Percentiles rank a stretch among this genome's conserved stretches.
phyloP scores from a whole-genome alignment of 2,329 filamentous ascomycete genomes.

The Fusarium metavorans region DNA sequence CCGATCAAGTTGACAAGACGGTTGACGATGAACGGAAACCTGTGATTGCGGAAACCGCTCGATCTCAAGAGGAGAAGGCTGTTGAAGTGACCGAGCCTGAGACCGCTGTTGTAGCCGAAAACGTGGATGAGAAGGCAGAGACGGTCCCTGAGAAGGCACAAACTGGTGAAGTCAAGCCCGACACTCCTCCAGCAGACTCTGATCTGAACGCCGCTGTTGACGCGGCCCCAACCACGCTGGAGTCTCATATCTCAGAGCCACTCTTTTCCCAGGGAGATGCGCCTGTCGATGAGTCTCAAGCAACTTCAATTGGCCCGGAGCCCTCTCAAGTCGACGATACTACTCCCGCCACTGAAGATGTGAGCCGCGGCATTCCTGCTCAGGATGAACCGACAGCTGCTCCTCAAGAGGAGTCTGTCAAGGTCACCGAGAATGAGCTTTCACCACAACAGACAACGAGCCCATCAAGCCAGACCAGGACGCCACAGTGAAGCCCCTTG shows the following conservation, averaged over 20 bases:
- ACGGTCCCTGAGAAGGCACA: constrained; percentile 6
- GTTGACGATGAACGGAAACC: not conserved
- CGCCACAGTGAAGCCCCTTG: not conserved
- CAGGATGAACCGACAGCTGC: not conserved
- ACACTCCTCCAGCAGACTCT: not conserved
- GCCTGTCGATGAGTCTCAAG: constrained; percentile 43
- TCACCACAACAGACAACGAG: not conserved
- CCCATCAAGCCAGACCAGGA: not conserved
- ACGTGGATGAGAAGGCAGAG: constrained; percentile 10
- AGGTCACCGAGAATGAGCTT: not conserved
- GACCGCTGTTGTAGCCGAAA: constrained; percentile 3
- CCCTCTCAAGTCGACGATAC: constrained; percentile 42
- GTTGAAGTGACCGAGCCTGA: not conserved
- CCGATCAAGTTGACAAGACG: not conserved
- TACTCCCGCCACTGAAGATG: not conserved
- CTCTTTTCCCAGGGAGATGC: constrained; percentile 49
- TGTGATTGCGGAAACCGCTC: not conserved
- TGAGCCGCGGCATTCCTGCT: not conserved
- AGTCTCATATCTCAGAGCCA: constrained; percentile 46
- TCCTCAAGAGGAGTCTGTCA: constrained; percentile 2
- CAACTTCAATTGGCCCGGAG: constrained; percentile 30
- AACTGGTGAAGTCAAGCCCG: constrained; percentile 7
- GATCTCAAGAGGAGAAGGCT: not conserved
- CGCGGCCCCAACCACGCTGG: constrained; percentile 15
- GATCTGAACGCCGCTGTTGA: constrained; percentile 9